A percentile compares a stretch with the other conserved stretches of the same genome.
phyloP scores from a whole-genome alignment of 345 rosid species.

The Dipteronia sinensis region DNA sequence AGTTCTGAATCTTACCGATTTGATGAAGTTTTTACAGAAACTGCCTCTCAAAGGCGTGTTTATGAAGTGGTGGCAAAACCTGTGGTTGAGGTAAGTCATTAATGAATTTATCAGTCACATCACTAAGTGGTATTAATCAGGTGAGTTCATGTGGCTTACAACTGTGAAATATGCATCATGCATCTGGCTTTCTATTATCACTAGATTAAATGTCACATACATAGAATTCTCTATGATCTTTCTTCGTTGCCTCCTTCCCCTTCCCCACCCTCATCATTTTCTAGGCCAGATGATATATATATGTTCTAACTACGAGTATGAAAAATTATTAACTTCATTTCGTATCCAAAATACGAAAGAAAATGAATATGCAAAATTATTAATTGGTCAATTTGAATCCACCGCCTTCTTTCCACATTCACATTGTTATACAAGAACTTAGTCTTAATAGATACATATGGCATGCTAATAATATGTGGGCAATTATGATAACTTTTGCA shows the following conservation, averaged over 20 bases:
- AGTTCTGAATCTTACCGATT: conserved; percentile 81
- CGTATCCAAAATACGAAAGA: too few relatives aligned
- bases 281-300: too few relatives aligned
- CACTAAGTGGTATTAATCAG: neutral
- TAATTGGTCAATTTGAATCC: conserved; percentile 3
- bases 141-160: neutral
- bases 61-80: conserved; percentile 92
- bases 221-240: neutral
- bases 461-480: conserved; percentile 18
- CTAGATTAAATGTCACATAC: neutral
- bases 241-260: too few relatives aligned
- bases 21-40: conserved; percentile 76
- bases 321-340: too few relatives aligned
- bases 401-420: neutral
- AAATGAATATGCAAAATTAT: neutral
- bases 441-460: conserved; percentile 8
- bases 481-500: conserved; percentile 38
- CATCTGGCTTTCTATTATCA: neutral
- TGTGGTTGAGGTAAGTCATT: conserved; percentile 75
- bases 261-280: too few relatives aligned
- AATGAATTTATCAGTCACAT: neutral
- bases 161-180: neutral
- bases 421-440: neutral
- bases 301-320: too few relatives aligned
- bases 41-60: conserved; percentile 90